Evolutionary conservation across 768 basidiomycete genomes (phyloP).

Genomic region (Paxillus involutus): DNA sequence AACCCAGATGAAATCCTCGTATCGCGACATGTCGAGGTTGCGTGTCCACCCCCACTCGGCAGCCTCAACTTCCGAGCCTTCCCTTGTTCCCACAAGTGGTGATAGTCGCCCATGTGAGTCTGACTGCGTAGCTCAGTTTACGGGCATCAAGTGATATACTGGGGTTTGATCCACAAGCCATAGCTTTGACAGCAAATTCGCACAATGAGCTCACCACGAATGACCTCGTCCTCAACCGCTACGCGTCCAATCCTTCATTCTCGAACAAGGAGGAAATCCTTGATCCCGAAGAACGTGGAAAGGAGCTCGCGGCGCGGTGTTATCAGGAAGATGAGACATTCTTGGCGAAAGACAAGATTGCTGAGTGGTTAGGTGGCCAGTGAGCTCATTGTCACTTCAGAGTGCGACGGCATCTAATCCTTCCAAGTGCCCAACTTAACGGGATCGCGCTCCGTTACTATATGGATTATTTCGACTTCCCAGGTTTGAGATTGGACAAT

Average conservation of each 20-base stretch:
- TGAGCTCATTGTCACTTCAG: constrained; percentile 45
- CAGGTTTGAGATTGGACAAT: constrained; percentile 74
- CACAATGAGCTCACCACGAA: constrained; percentile 58
- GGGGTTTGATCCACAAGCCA: constrained; percentile 8
- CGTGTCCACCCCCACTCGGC: constrained; percentile 69
- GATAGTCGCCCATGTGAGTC: constrained; percentile 50
- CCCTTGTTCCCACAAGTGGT: constrained; percentile 56
- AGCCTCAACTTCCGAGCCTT: constrained; percentile 84
- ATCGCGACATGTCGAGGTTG: constrained; percentile 44
- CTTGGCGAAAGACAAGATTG: constrained; percentile 86
- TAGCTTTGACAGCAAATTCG: constrained; percentile 35
- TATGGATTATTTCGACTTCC: constrained; percentile 88
- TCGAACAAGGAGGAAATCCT: constrained; percentile 49
- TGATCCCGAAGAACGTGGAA: constrained; percentile 64
- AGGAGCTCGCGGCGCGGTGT: constrained; percentile 73
- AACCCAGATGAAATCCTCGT: constrained; percentile 35
- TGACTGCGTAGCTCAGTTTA: constrained; percentile 13
- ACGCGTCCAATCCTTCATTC: constrained; percentile 38
- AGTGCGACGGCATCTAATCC: neutral
- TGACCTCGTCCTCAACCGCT: constrained; percentile 46
- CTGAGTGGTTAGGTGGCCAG: constrained; percentile 94
- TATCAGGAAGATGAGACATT: constrained; percentile 88
- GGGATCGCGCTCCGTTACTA: constrained; percentile 75
- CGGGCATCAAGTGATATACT: constrained; percentile 12
- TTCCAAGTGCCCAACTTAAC: constrained; percentile 69